Evolutionary conservation across 805 yeast species (phyloP), one percentile per base, ranked within the genome.

Genomic region (Hermanozyma aechmeae): DNA sequence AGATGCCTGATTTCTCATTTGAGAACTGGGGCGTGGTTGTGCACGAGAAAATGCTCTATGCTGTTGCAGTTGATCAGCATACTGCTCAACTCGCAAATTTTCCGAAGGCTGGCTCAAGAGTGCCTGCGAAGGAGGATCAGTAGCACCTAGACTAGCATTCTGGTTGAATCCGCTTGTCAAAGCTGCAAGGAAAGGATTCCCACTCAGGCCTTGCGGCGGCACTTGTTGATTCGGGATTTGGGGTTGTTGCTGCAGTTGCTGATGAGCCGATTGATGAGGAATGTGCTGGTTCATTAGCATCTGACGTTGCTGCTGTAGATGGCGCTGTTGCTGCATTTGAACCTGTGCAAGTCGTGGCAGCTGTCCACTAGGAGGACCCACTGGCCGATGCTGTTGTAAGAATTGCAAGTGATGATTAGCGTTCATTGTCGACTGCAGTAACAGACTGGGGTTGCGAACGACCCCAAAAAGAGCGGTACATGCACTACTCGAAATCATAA

Each of bases 401-500:
- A 59, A 60, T 37, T 58, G 68, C 27, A 60, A 54, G 33, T 61
- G 68, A 16, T 66, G 65, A 33, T 58, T 58, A 26, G 53, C 52
- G 44, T 61, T 61, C 67, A 61, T 61, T 13, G 16, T 13, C 4
- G 12, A 6, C 7, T 14, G 8, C 20, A 14, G 27, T 18, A 8
- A 18, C 21, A 18, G 11, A 11, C 21, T 8, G 21, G 8, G 21
- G 10, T 8, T 11, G 11, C 21, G 8, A 18, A 11, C 11, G 8
- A 11, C 10, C 11, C 10, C 11, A 18, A 11, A 18, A 8, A n/a
- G 28, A 9, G 15, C 28, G 23, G 20, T 14, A 13, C 11, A 16
- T 4, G 20, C n/a, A n/a, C 19, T n/a, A 15, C 15, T 6, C 13
- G 27, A 11, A 12, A 4, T 24, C 5, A 12, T 15, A 15, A 15